phyloP scores from a whole-genome alignment of 2,329 filamentous ascomycete genomes.

The Alternaria brassicae region DNA sequence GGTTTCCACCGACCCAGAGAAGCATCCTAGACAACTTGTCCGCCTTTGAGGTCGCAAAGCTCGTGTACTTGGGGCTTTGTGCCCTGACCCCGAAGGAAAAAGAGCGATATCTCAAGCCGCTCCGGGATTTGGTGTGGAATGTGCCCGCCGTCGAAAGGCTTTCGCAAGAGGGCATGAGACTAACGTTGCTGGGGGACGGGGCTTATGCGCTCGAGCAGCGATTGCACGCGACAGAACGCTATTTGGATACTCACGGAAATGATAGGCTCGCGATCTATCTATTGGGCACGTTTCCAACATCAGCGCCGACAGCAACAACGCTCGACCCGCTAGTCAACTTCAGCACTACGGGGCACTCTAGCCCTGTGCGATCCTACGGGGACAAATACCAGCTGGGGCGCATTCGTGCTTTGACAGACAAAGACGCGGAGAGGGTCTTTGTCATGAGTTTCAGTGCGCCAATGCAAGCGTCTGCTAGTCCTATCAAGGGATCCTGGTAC shows the following conservation, averaged over 20 bases:
- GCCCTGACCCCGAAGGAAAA: neutral
- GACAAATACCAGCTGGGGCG: conserved; percentile 5
- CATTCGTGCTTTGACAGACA: neutral
- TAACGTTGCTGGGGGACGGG: neutral
- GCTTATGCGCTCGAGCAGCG: conserved; percentile 3
- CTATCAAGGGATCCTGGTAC: neutral
- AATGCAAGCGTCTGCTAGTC: neutral
- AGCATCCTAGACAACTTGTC: conserved; percentile 1
- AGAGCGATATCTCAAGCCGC: neutral
- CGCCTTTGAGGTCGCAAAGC: conserved; percentile 1
- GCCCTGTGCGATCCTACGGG: neutral
- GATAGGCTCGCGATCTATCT: neutral
- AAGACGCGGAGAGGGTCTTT: neutral
- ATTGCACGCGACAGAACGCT: neutral
- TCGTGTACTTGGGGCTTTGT: neutral
- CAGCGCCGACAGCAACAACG: neutral
- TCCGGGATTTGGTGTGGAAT: conserved; percentile 1
- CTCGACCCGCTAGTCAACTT: neutral
- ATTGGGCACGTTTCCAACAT: neutral
- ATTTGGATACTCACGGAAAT: neutral
- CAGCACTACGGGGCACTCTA: neutral
- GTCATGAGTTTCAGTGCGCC: conserved; percentile 3
- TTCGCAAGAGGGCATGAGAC: neutral
- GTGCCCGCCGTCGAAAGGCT: neutral
- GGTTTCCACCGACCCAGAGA: neutral